Conservation (phyloP, 345 rosid species). For the Trapa bicornis region DNA sequence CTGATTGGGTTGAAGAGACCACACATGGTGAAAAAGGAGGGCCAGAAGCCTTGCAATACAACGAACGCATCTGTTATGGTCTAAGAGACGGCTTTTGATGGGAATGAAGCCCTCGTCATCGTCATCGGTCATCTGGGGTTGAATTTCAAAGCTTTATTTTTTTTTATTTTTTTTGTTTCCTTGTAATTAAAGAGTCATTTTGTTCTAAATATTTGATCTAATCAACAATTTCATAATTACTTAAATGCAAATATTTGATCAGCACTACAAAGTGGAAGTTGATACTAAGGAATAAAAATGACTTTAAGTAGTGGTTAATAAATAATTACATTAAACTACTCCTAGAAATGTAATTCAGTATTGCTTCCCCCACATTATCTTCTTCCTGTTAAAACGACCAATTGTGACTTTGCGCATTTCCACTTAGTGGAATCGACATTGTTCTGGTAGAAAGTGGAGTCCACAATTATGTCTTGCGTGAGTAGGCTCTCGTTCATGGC, state of each 20-base stretch:
- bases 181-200: background rate
- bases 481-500: background rate
- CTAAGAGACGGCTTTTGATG: constrained; percentile 36
- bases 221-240: too few relatives aligned
- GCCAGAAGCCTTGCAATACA: constrained; percentile 12
- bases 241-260: too few relatives aligned
- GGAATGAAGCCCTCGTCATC: background rate
- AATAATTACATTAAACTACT: too few relatives aligned
- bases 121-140: background rate
- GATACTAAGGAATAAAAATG: too few relatives aligned
- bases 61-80: constrained; percentile 37
- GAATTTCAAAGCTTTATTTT: background rate
- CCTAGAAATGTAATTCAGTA: too few relatives aligned
- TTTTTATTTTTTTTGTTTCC: background rate
- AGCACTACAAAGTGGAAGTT: too few relatives aligned
- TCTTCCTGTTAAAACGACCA: background rate
- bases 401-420: background rate
- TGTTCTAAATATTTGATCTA: too few relatives aligned
- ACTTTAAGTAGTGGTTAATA: too few relatives aligned
- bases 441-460: background rate
- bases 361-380: too few relatives aligned
- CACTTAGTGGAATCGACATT: background rate
- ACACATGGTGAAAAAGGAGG: constrained; percentile 6
- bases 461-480: background rate
- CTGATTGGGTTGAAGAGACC: background rate